phyloP scores from a whole-genome alignment of 179 eudicot species.

The Actinidia chinensis region DNA sequence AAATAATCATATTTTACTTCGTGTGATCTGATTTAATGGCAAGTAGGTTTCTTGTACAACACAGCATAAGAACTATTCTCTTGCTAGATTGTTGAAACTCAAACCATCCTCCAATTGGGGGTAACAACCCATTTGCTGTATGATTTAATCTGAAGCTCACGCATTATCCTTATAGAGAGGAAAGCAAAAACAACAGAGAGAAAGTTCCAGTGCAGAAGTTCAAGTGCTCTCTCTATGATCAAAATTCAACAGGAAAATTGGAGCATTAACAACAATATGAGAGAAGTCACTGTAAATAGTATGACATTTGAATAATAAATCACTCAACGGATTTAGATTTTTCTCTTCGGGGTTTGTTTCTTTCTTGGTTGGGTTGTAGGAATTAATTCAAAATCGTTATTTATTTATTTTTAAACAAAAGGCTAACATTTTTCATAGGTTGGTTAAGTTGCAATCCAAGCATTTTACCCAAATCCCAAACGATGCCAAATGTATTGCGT shows the following conservation, averaged over 20 bases:
- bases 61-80: not conserved
- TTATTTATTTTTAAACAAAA: no score
- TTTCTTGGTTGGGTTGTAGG: no score
- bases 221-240: not conserved
- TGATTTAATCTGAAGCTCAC: not conserved
- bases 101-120: slow-evolving; percentile 2
- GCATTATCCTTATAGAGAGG: not conserved
- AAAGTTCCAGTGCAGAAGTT: not conserved
- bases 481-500: no score
- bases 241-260: not conserved
- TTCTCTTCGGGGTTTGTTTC: no score
- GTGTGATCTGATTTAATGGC: no score
- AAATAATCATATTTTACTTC: no score
- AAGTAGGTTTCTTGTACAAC: not conserved
- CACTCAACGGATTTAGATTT: no score
- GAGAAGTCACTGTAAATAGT: not conserved
- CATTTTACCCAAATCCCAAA: no score
- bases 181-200: not conserved
- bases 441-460: no score
- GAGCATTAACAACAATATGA: not conserved
- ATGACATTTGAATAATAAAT: not conserved
- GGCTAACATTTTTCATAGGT: no score
- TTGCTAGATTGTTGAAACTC: not conserved
- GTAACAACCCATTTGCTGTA: not conserved
- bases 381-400: no score